Base-by-base conservation (phyloP, 2,329 filamentous ascomycete genomes). In the Fusarium sp. region DNA sequence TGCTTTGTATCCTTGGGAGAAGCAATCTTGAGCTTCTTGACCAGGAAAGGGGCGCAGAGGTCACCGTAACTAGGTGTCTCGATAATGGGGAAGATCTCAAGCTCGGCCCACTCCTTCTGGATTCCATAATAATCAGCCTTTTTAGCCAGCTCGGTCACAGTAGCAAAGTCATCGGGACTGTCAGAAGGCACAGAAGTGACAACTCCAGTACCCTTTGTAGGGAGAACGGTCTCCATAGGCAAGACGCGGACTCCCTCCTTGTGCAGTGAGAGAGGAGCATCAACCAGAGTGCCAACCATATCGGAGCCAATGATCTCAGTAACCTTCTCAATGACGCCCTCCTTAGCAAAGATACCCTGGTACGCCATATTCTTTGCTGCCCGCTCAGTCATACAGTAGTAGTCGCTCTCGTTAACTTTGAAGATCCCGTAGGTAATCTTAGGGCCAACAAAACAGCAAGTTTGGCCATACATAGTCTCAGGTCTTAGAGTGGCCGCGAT, bases 401-500 rank as follows among this genome's bases (percentile, higher is more conserved):
- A 47, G 45, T 47, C 45, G 20, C 20, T 47, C 45, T 47, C 45
- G 29, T 47, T 47, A 22, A 47, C 45, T 47, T 47, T 31, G 27
- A 47, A 47, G 45, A 47, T 31, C 3, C 45, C 45, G 27, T 47
- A 47, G 47, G 87, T 90, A 78, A 98, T 92, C 79, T 92, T 93
- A 14, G 96, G 95, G 7, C 94, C 94, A 52, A 99, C 94, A 76
- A 98, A 99, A 81, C 95, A 97, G 84, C 94, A 97, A 7, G 91
- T 97, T 83, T 98, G 96, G 44, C 97, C 97, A 80, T 98, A 99
- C 95, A 99, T 98, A 39, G 96, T 99, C 86, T 99, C 96, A 5
- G 96, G 94, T 70, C 96, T 89, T 69, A 99, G 88, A 61, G 96
- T 98, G 20, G 96, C 96, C 17, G 96, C 93, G 17, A 98, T 90